These are phyloP conservation scores for Tephrocybe sp. DNA, from an alignment of 768 basidiomycete genomes.

Conservation along the genomic window DNA sequence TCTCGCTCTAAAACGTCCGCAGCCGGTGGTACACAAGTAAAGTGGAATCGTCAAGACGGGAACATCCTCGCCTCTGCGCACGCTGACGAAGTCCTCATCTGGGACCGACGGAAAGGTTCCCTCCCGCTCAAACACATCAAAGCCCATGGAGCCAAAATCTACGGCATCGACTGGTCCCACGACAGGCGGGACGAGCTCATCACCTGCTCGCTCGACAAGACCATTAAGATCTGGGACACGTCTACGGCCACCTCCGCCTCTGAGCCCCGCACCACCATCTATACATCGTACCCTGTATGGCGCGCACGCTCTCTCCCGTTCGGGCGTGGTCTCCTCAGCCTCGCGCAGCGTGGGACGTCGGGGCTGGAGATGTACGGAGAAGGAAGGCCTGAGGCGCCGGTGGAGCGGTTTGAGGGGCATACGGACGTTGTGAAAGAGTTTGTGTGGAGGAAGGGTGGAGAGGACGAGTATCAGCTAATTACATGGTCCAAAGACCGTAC, in stretches of 20 bases:
- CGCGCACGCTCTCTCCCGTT: conserved; percentile 91
- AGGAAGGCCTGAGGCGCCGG: conserved; percentile 39
- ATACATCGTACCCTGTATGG: conserved; percentile 91
- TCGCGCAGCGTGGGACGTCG: conserved; percentile 87
- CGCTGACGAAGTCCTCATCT: conserved; percentile 81
- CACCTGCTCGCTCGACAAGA: conserved; percentile 93
- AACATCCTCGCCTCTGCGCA: conserved; percentile 91
- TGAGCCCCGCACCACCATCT: conserved; percentile 50
- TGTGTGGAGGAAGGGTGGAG: conserved; percentile 81
- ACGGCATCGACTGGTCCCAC: conserved; percentile 97
- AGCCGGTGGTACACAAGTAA: conserved; percentile 93
- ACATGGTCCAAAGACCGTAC: conserved; percentile 88
- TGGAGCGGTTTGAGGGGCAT: conserved; percentile 84
- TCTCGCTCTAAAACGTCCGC: conserved; percentile 3
- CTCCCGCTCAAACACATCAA: conserved; percentile 70
- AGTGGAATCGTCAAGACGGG: conserved; percentile 90
- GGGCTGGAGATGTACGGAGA: conserved; percentile 78
- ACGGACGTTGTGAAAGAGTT: conserved; percentile 96
- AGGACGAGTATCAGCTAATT: conserved; percentile 57
- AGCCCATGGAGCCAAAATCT: conserved; percentile 90
- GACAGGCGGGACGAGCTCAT: conserved; percentile 72
- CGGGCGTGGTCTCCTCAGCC: conserved; percentile 79
- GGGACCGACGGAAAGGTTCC: conserved; percentile 97
- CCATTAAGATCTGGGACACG: conserved; percentile 85
- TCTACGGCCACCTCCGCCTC: conserved; percentile 13